Evolutionary conservation across 2,329 filamentous ascomycete genomes (phyloP).

Genomic region (Colletotrichum musae): DNA sequence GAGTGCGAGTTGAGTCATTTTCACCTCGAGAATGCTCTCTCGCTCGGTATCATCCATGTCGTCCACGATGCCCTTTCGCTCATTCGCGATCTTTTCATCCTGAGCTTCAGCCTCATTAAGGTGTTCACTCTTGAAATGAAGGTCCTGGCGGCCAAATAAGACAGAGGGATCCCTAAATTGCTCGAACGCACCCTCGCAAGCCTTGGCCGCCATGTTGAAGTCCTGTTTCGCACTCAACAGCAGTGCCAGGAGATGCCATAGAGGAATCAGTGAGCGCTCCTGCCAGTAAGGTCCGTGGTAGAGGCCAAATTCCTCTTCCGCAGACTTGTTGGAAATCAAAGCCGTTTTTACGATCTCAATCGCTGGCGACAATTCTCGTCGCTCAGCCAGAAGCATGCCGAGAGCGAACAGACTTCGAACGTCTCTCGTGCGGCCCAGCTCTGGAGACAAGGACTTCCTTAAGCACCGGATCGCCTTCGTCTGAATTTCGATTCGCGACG

Average conservation of each 20-base stretch:
- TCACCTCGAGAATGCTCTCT: conserved; percentile 90
- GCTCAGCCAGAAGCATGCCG: conserved; percentile 88
- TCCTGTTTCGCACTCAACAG: conserved; percentile 90
- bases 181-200: conserved; percentile 92
- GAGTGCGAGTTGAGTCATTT: conserved; percentile 92
- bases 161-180: conserved; percentile 83
- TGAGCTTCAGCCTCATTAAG: conserved; percentile 68
- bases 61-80: conserved; percentile 72
- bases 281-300: conserved; percentile 69
- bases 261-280: conserved; percentile 78
- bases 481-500: conserved; percentile 80
- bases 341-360: conserved; percentile 87
- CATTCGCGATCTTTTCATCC: conserved; percentile 46
- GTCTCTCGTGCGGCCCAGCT: conserved; percentile 76
- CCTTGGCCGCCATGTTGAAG: conserved; percentile 82
- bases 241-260: conserved; percentile 93
- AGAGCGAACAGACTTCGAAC: conserved; percentile 85
- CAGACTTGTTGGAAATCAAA: conserved; percentile 71
- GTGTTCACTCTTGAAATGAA: conserved; percentile 75
- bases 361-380: conserved; percentile 82
- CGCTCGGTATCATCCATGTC: conserved; percentile 89
- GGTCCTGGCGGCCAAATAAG: conserved; percentile 75
- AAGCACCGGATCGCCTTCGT: conserved; percentile 83
- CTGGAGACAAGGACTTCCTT: conserved; percentile 78
- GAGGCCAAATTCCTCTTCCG: conserved; percentile 59